These are phyloP conservation scores for Amanita thiersii DNA, from an alignment of 768 basidiomycete species.

Conservation along the genomic window DNA sequence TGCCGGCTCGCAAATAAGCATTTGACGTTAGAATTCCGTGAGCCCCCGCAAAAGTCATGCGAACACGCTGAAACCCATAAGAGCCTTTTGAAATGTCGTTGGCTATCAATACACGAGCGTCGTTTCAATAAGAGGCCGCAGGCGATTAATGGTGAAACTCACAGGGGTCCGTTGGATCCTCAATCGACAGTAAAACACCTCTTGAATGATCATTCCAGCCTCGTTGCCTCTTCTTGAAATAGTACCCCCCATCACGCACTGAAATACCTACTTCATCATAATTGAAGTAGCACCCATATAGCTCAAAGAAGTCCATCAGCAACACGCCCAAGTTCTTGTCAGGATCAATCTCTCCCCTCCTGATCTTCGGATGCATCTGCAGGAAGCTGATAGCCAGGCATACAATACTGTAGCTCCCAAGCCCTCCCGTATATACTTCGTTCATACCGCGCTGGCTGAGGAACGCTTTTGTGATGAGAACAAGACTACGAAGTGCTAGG, in stretches of 20 bases:
- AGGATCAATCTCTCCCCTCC: constrained; percentile 80
- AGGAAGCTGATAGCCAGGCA: constrained; percentile 90
- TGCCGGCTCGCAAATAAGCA: constrained; percentile 56
- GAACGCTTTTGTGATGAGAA: constrained; percentile 88
- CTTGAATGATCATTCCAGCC: constrained; percentile 71
- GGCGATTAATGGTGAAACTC: constrained; percentile 24
- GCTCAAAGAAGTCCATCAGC: constrained; percentile 94
- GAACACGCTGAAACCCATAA: constrained; percentile 75
- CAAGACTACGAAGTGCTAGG: constrained; percentile 73
- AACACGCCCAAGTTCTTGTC: constrained; percentile 88
- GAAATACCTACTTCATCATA: constrained; percentile 88
- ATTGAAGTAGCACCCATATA: constrained; percentile 90
- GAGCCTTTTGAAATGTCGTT: constrained; percentile 93
- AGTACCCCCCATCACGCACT: constrained; percentile 78
- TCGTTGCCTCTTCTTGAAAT: constrained; percentile 73
- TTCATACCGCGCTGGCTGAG: constrained; percentile 89
- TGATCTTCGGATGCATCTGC: constrained; percentile 96
- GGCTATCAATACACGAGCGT: constrained; percentile 32
- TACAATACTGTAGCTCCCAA: constrained; percentile 92
- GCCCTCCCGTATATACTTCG: constrained; percentile 93
- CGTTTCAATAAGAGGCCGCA: constrained; percentile 8
- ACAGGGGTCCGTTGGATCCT: constrained; percentile 90
- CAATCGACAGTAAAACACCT: constrained; percentile 65
- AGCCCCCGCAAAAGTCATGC: constrained; percentile 78
- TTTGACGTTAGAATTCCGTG: constrained; percentile 69